These are phyloP conservation scores for Melampsora larici-populina DNA, from an alignment of 1,284 basidiomycete species.

Conservation along the genomic window DNA sequence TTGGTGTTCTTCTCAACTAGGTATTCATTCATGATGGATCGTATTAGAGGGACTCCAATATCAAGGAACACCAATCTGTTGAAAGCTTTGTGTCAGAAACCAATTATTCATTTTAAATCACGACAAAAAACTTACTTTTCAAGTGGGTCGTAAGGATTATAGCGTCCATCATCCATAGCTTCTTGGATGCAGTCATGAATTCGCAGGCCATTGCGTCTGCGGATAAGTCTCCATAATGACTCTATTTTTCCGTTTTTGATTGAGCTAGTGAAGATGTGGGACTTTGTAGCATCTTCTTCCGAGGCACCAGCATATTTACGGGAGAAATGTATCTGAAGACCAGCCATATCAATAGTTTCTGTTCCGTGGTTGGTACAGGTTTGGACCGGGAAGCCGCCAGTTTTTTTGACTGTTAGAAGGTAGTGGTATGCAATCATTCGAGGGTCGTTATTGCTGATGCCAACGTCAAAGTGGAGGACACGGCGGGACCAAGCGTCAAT, in stretches of 20 bases:
- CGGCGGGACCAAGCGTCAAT: no score
- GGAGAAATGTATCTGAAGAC: conserved; percentile 1
- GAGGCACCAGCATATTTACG: neutral
- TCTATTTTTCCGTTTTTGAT: conserved; percentile 13
- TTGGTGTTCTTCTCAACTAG: neutral
- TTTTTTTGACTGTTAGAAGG: neutral
- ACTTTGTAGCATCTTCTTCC: neutral
- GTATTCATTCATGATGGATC: neutral
- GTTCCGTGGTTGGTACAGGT: neutral
- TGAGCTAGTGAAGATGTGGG: neutral
- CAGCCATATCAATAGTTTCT: neutral
- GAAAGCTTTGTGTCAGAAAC: neutral
- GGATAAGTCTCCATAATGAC: neutral
- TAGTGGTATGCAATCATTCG: neutral
- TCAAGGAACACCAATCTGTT: neutral
- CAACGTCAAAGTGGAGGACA: neutral
- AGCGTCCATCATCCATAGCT: neutral
- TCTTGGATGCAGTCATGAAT: neutral
- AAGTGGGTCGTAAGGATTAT: conserved; percentile 10
- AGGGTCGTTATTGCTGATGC: conserved; percentile 10
- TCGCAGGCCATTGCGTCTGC: neutral
- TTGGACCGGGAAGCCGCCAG: neutral
- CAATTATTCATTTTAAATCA: neutral
- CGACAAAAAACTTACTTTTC: neutral
- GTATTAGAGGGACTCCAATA: neutral